A percentile compares a stretch with the other conserved stretches of the same genome.
phyloP scores from a whole-genome alignment of 257 asterid genomes.

The Apocynum venetum region DNA sequence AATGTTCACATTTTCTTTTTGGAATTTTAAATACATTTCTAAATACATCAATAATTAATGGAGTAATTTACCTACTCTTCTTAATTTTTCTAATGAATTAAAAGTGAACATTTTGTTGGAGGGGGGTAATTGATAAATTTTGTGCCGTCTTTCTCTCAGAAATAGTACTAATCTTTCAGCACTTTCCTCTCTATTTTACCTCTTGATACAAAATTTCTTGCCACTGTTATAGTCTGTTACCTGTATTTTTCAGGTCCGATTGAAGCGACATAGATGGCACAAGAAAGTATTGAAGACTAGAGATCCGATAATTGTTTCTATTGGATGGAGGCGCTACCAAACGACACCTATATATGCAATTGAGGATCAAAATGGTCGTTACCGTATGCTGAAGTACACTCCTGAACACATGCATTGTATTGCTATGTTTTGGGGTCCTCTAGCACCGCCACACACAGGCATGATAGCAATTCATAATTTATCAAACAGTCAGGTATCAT shows the following conservation, averaged over 20 bases:
- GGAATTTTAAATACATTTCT: too few species aligned
- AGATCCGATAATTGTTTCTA: constrained; percentile 92
- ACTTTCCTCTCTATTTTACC: not conserved
- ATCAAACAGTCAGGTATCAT: constrained; percentile 74
- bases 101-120: not conserved
- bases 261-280: constrained; percentile 98
- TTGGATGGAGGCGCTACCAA: constrained; percentile 99
- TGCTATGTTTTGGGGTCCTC: constrained; percentile 99
- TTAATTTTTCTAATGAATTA: too few species aligned
- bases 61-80: not conserved
- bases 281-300: constrained; percentile 90
- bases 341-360: constrained; percentile 84
- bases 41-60: not conserved
- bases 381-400: constrained; percentile 95
- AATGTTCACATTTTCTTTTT: too few species aligned
- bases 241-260: constrained; percentile 52
- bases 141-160: not conserved
- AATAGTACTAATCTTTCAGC: not conserved
- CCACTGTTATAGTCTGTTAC: not conserved
- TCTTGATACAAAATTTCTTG: not conserved
- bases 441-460: constrained; percentile 93
- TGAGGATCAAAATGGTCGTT: constrained; percentile 90
- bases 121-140: not conserved
- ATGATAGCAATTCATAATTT: constrained; percentile 87
- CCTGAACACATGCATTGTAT: constrained; percentile 99